A percentile compares a stretch with the other conserved stretches of the same genome.
Conservation (phyloP, 2,329 filamentous ascomycete genomes). For the Davidsoniella australis region DNA sequence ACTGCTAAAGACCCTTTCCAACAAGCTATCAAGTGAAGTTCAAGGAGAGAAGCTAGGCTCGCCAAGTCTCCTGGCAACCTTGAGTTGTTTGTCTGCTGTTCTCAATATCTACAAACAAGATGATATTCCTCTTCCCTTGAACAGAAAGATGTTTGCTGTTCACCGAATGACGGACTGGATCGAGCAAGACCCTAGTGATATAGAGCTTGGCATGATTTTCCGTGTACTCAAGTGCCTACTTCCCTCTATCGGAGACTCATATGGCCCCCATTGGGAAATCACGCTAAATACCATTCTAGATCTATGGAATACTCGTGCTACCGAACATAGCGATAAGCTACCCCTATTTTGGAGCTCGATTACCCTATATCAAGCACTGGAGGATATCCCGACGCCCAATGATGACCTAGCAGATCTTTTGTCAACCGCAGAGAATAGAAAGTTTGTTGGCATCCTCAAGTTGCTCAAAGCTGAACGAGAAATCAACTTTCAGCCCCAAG, state of each 20-base stretch:
- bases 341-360: background rate
- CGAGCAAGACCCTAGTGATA: conserved; percentile 28
- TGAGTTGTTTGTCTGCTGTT: conserved; percentile 16
- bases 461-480: conserved; percentile 28
- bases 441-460: conserved; percentile 38
- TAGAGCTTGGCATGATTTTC: conserved; percentile 33
- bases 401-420: conserved; percentile 72
- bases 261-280: conserved; percentile 73
- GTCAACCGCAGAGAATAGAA: conserved; percentile 20
- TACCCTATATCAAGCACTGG: conserved; percentile 49
- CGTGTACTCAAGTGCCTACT: conserved; percentile 44
- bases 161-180: conserved; percentile 63
- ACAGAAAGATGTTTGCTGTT: conserved; percentile 66
- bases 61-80: background rate
- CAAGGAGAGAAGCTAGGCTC: conserved; percentile 27
- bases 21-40: conserved; percentile 44
- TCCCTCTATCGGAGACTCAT: conserved; percentile 62
- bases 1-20: conserved; percentile 26
- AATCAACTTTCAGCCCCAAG: no score
- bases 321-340: background rate
- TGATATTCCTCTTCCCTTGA: conserved; percentile 39
- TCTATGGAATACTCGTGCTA: background rate
- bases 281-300: conserved; percentile 30
- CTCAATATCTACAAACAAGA: conserved; percentile 33
- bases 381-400: conserved; percentile 53